Evolutionary conservation across 1,284 basidiomycete genomes (phyloP), one percentile per base, ranked within the genome.

Genomic region (Paramarasmius palmivorus): DNA sequence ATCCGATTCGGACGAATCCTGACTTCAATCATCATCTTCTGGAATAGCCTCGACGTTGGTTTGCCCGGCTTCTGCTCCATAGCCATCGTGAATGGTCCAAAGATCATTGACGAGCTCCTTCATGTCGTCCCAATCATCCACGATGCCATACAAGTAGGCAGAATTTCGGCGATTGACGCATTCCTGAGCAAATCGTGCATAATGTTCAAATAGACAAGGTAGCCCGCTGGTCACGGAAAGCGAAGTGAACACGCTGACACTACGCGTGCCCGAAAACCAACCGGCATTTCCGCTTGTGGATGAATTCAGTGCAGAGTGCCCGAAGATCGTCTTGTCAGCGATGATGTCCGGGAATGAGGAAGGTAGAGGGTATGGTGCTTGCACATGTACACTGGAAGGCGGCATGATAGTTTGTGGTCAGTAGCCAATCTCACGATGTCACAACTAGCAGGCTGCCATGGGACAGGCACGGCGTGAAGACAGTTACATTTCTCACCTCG

Each of bases 71-170:
- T 49, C 46, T 9, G 32, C 32, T 9, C 44, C 35, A 60, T 73
- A 76, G 45, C 68, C 74, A 59, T 81, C 80, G 37, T 73, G 71
- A 32, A 83, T 68, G 32, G 69, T 72, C 81, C 82, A 82, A 25
- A 85, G 61, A 39, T 75, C 74, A 58, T 77, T 75, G 4, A 63
- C 69, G n/a, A 84, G 63, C 47, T 82, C 82, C 50, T 61, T 72
- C 41, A 82, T 59, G 3, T 82, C 81, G 44, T 84, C 83, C 2
- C 64, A 53, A 39, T 78, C 74, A 19, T 79, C 63, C 6, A 73
- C 77, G 39, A 69, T 63, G 6, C 56, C 62, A 29, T 35, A 29
- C 19, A 48, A 14, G 26, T 65, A 59, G 22, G 63, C 53, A 10
- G 61, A 63, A 53, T 57, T 59, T 52, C 61, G 67, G 57, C 62